These are phyloP conservation scores for Verticillium nonalfalfae DNA, from an alignment of 2,329 filamentous ascomycete genomes.

Conservation along the genomic window DNA sequence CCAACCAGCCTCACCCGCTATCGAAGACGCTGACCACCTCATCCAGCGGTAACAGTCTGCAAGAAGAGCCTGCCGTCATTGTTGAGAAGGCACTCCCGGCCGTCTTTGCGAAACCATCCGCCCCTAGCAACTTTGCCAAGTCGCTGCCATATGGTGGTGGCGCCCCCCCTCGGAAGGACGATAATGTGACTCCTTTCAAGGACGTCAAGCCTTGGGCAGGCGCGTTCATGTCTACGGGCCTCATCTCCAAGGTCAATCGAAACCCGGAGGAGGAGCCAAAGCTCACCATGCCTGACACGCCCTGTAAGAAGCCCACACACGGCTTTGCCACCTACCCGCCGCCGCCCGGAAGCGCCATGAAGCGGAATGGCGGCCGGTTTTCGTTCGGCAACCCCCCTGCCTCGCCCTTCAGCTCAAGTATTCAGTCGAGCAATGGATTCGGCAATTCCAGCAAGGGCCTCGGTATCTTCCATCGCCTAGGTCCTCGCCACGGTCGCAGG, in stretches of 20 bases:
- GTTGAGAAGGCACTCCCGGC: slow-evolving; percentile 42
- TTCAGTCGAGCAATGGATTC: slow-evolving; percentile 38
- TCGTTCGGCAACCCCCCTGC: slow-evolving; percentile 69
- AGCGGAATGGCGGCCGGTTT: slow-evolving; percentile 59
- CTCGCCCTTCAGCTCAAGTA: slow-evolving; percentile 68
- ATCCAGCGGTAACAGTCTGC: slow-evolving; percentile 72
- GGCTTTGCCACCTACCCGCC: slow-evolving; percentile 62
- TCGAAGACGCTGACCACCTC: slow-evolving; percentile 84
- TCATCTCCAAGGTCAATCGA: slow-evolving; percentile 91
- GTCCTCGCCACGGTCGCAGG: slow-evolving; percentile 37
- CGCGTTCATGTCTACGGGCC: slow-evolving; percentile 88
- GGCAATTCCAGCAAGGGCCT: slow-evolving; percentile 54
- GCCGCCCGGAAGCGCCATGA: slow-evolving; percentile 52
- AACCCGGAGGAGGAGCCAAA: slow-evolving; percentile 64
- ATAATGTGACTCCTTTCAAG: slow-evolving; percentile 47
- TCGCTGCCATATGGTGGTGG: slow-evolving; percentile 60
- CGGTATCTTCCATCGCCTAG: slow-evolving; percentile 59
- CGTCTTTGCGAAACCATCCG: slow-evolving; percentile 45
- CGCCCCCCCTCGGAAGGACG: slow-evolving; percentile 21
- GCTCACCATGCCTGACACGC: slow-evolving; percentile 81
- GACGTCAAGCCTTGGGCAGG: slow-evolving; percentile 69
- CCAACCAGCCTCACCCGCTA: slow-evolving; percentile 67
- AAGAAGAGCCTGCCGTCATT: slow-evolving; percentile 53
- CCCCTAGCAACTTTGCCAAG: slow-evolving; percentile 57
- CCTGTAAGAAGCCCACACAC: slow-evolving; percentile 79